Percentiles rank a stretch among this genome's conserved stretches.
phyloP scores from a whole-genome alignment of 2,329 filamentous ascomycete genomes.

The Aotearoamyces nothofagi region DNA sequence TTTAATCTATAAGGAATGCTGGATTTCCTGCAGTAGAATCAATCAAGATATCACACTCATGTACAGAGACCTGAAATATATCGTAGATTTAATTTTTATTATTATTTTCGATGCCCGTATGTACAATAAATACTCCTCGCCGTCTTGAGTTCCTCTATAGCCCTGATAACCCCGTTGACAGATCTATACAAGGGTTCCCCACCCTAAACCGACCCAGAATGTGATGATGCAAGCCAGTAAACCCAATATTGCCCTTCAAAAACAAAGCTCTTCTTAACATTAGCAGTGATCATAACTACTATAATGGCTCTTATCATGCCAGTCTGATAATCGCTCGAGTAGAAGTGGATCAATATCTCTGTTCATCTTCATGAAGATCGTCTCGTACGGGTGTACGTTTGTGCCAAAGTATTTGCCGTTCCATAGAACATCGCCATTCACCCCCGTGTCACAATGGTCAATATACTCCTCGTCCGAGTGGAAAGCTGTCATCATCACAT shows the following conservation, averaged over 20 bases:
- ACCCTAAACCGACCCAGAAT: too few species aligned
- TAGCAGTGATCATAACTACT: slow-evolving; percentile 14
- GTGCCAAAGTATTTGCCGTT: slow-evolving; percentile 13
- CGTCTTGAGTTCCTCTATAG: too few species aligned
- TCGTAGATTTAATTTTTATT: too few species aligned
- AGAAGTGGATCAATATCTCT: slow-evolving; percentile 9
- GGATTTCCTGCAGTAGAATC: too few species aligned
- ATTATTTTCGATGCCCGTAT: too few species aligned
- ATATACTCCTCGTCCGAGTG: slow-evolving; percentile 8
- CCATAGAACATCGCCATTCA: slow-evolving; percentile 11
- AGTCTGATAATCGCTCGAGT: slow-evolving; percentile 10
- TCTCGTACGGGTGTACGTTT: slow-evolving; percentile 15
- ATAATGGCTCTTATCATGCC: slow-evolving; percentile 11
- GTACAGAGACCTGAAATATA: too few species aligned
- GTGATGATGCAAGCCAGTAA: too few species aligned
- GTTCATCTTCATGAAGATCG: slow-evolving; percentile 15
- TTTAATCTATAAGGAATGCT: slow-evolving; percentile 93
- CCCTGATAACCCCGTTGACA: too few species aligned
- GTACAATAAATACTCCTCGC: too few species aligned
- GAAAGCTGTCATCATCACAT: slow-evolving; percentile 13
- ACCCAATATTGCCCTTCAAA: too few species aligned
- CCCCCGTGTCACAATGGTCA: slow-evolving; percentile 3
- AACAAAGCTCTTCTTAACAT: slow-evolving; percentile 1
- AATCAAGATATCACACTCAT: too few species aligned
- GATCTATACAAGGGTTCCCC: too few species aligned